Evolutionary conservation across 73 alveolate genomes (phyloP), one percentile per base, ranked within the genome.

Genomic region (Paramecium bursaria): DNA sequence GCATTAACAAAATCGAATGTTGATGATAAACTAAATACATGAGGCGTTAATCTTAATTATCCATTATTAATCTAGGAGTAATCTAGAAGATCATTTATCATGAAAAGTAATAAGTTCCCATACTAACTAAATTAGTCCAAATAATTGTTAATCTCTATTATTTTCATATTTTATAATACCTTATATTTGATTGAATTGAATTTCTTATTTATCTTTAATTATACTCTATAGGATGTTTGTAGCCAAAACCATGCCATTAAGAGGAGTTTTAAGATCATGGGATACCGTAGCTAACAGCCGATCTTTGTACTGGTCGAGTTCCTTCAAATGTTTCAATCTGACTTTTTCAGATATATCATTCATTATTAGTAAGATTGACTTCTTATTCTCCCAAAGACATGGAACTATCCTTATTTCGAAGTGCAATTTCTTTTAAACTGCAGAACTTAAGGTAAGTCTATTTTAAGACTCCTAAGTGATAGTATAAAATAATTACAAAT

Each of bases 321-420:
- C 88, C 52, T 31, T 76, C 73, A 76, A 22, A 31, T 67, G 88
- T 15, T 76, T 76, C 26, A 76, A 23, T 76, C 88, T 76, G 19
- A 76, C 52, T 7, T 76, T 76, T 76, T 76, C 88, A 25, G 88
- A 76, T 2, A 76, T 76, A 52, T 76, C 88, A 76, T 76, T 76
- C 80, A 76, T 76, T 9, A 76, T 76, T 3, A 76, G 73, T 19
- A 52, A 26, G 14, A 19, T 33, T 29, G 74, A 29, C 50, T 27
- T 9, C 52, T 15, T 60, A 60, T 33, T 60, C 15, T 60, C 79
- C 79, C 79, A 60, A 2, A 60, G 13, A 35, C 79, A 60, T 17
- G 48, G 33, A 2, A 60, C 15, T 7, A 60, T 44, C 15, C 79
- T 31, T 7, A 60, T 60, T 60, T 60, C 79, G 35, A 60, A 60